Evolutionary conservation across 768 basidiomycete species (phyloP).

Genomic region (Kockovaella imperatae): DNA sequence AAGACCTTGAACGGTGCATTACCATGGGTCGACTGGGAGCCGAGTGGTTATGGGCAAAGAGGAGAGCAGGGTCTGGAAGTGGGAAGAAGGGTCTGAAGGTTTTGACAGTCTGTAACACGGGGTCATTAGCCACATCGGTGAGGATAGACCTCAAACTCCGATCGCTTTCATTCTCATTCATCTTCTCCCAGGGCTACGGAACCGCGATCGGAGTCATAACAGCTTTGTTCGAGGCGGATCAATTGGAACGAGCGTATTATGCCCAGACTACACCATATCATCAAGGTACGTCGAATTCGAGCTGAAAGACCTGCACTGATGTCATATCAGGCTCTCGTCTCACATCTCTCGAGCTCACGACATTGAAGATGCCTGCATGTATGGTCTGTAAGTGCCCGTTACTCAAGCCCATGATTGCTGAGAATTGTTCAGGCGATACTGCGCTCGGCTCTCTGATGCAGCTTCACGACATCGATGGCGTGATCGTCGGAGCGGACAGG

Average conservation of each 20-base stretch:
- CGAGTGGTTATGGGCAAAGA: conserved; percentile 60
- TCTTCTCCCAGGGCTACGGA: conserved; percentile 97
- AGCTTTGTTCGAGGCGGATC: conserved; percentile 67
- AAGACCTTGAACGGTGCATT: conserved; percentile 80
- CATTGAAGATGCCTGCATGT: conserved; percentile 70
- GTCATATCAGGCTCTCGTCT: conserved; percentile 66
- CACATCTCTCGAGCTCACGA: conserved; percentile 81
- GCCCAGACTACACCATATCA: conserved; percentile 72
- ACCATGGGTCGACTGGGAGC: conserved; percentile 77
- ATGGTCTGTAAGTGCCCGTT: conserved; percentile 62
- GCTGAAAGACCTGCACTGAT: not conserved
- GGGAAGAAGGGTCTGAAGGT: conserved; percentile 58
- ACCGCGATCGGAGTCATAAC: conserved; percentile 92
- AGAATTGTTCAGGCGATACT: conserved; percentile 53
- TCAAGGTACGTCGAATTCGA: conserved; percentile 17
- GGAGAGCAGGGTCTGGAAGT: conserved; percentile 47
- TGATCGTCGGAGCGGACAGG: conserved; percentile 80
- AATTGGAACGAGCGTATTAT: conserved; percentile 75
- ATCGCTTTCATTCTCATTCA: conserved; percentile 6
- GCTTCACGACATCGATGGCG: conserved; percentile 77
- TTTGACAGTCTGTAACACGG: conserved; percentile 95
- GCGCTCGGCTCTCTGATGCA: conserved; percentile 90
- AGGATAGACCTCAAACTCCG: conserved; percentile 21
- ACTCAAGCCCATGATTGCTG: not conserved
- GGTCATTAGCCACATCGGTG: conserved; percentile 87